Base-by-base conservation (phyloP, 2,329 filamentous ascomycete species). In the Aspergillus sclerotialis region DNA sequence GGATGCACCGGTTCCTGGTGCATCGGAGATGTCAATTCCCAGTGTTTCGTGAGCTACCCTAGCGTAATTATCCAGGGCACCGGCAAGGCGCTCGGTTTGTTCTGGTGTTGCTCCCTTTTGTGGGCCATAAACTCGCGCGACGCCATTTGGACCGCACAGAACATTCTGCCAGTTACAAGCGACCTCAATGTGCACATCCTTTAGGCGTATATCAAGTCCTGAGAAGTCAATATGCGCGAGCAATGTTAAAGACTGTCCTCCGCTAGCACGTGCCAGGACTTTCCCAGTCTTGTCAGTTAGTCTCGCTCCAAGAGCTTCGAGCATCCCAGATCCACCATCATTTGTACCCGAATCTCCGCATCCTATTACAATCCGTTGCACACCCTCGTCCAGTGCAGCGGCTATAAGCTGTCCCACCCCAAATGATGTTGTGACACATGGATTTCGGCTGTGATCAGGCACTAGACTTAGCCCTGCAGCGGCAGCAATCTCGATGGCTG, bases 331-430 rank as follows among this genome's bases (percentile, higher is more conserved):
- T 10, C 70, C 72, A 5, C 68, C 71, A 38, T 74, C 71, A 24
- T 68, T 72, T 4, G 70, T 74, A 4, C 69, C 72, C 3, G 70
- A 74, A 45, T 75, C 71, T 23, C 70, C 71, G 43, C 70, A 74
- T 1, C 71, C 72, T 14, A 75, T 50, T 6, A 75, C 55, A 30
- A 75, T 68, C 6, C 61, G 61, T 7, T 53, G 53, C 7, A 60
- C 67, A 2, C 69, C 70, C 31, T 60, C 55, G 33, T 70, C 63
- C 3, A 74, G 49, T 2, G 70, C 70, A 9, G 64, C 61, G 3
- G 52, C 45, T 10, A 75, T 63, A 7, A 73, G 53, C 42, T 74
- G 55, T 2, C 71, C 71, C 3, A 75, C 69, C 0, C 70, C 71
- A 46, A 62, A 73, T 0, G 69, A 72, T 0, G 70, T 74, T 4